A percentile compares a stretch with the other conserved stretches of the same genome.
phyloP scores from a whole-genome alignment of 306 rosid species.

The Corylus heterophylla region DNA sequence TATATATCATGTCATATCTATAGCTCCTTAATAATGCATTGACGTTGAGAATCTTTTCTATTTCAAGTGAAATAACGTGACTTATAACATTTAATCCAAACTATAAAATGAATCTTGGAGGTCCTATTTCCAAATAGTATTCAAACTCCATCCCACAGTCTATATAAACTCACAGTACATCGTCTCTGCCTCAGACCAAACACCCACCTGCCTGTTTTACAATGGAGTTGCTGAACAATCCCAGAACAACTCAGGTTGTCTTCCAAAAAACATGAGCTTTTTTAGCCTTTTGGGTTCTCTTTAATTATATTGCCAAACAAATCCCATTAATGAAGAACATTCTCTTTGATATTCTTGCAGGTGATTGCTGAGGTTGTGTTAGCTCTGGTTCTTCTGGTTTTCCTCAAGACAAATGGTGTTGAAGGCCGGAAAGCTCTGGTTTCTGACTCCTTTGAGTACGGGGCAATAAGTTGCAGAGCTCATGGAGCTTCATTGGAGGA shows the following conservation, averaged over 20 bases:
- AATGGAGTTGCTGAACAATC: conserved; percentile 8
- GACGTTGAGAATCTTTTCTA: too few relatives aligned
- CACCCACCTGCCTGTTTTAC: not conserved
- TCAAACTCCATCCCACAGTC: not conserved
- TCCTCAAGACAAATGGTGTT: conserved; percentile 39
- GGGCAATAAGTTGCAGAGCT: conserved; percentile 63
- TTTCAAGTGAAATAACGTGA: too few relatives aligned
- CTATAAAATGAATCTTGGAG: too few relatives aligned
- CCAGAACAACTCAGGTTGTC: conserved; percentile 19
- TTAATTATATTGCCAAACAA: too few relatives aligned
- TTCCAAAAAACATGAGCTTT: not conserved
- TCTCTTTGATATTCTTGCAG: conserved; percentile 2
- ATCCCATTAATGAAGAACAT: too few relatives aligned
- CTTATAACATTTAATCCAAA: too few relatives aligned
- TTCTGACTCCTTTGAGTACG: conserved; percentile 41
- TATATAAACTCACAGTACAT: not conserved
- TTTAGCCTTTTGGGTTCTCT: too few relatives aligned
- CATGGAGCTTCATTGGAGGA: conserved; percentile 67
- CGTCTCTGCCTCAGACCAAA: conserved; percentile 17
- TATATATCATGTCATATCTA: too few relatives aligned
- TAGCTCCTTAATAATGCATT: too few relatives aligned
- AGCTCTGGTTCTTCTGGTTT: conserved; percentile 13
- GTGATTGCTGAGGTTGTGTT: conserved; percentile 1
- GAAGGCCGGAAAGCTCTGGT: conserved; percentile 42
- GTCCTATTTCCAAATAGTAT: not conserved